These are phyloP conservation scores for Cryptosporidium meleagridis DNA, from an alignment of 169 alveolate genomes.

Conservation along the genomic window DNA sequence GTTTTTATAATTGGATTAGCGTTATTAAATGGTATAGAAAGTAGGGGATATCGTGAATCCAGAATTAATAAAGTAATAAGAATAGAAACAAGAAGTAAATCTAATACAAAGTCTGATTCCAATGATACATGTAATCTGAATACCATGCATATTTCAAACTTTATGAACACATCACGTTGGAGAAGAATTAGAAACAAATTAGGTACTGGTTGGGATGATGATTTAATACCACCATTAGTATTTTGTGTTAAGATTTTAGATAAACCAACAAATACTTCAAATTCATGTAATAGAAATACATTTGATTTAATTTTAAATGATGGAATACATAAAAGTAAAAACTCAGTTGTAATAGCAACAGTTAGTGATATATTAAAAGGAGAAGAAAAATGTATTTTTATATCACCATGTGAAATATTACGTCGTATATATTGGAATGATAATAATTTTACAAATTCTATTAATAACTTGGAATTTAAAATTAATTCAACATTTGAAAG, in stretches of 20 bases:
- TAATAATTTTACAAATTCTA: not conserved
- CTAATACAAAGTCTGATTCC: not conserved
- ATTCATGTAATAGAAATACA: conserved; percentile 16
- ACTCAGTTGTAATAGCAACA: conserved; percentile 9
- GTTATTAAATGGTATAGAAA: not conserved
- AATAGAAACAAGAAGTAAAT: conserved; percentile 30
- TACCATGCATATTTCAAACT: conserved; percentile 13
- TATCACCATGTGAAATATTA: conserved; percentile 69
- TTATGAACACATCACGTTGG: conserved; percentile 68
- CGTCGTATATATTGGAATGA: conserved; percentile 59
- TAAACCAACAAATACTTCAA: conserved; percentile 12
- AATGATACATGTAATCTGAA: not conserved
- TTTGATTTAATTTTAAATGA: conserved; percentile 46
- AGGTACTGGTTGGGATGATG: conserved; percentile 72
- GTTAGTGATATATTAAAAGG: conserved; percentile 27
- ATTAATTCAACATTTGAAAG: conserved; percentile 30
- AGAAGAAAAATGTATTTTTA: conserved; percentile 63
- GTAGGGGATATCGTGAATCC: conserved; percentile 48
- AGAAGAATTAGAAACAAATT: conserved; percentile 29
- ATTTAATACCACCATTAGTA: conserved; percentile 63
- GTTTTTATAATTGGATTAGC: not conserved
- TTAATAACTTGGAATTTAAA: conserved; percentile 23
- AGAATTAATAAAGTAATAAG: conserved; percentile 34
- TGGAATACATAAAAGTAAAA: conserved; percentile 32
- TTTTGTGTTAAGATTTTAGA: conserved; percentile 64